Evolutionary conservation across 1,284 basidiomycete genomes (phyloP), one percentile per base, ranked within the genome.

Genomic region (Fistulinella cinereoalba): DNA sequence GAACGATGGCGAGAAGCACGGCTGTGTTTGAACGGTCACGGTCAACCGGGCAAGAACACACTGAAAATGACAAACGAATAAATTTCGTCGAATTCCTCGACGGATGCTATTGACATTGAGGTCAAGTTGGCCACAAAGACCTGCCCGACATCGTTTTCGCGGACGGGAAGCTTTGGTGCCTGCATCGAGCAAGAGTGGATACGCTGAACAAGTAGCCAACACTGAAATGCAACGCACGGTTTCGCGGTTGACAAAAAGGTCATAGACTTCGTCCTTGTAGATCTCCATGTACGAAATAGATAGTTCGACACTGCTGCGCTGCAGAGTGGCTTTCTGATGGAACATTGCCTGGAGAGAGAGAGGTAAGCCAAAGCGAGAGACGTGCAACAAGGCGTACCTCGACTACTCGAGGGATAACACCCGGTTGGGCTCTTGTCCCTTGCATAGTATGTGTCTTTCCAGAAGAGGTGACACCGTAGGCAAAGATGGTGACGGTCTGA

Each of bases 391-490:
- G 40, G 55, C 74, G 40, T 46, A 83, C 87, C 58, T 79, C 65
- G 16, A 91, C 81, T 2, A 82, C 80, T 37, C 86, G 75, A n/a
- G 86, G 86, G 51, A 92, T 91, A 41, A 92, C 80, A 0, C 90
- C 89, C 25, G 86, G 85, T 33, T 86, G 72, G 0, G 69, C 44
- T 32, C 67, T 71, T 4, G 76, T 81, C 25, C 89, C 89, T 64
- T 92, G 88, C 85, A 93, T 92, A 0, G 90, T 92, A 65, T 90
- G 81, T 0, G 87, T 88, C 70, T 90, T 90, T 15, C 87, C 87
- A 12, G 85, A 88, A 4, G 84, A 88, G 6, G 87, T 89, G 15
- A 90, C 87, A 8, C 87, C 87, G 63, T 90, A 90, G 1, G 87
- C 86, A 52, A 90, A 89, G 19, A 90, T 79, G 6, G 87, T 88